A percentile compares a stretch with the other conserved stretches of the same genome.
Evolutionary conservation across 768 basidiomycete species (phyloP).

Genomic region (Leccinum variicolor): DNA sequence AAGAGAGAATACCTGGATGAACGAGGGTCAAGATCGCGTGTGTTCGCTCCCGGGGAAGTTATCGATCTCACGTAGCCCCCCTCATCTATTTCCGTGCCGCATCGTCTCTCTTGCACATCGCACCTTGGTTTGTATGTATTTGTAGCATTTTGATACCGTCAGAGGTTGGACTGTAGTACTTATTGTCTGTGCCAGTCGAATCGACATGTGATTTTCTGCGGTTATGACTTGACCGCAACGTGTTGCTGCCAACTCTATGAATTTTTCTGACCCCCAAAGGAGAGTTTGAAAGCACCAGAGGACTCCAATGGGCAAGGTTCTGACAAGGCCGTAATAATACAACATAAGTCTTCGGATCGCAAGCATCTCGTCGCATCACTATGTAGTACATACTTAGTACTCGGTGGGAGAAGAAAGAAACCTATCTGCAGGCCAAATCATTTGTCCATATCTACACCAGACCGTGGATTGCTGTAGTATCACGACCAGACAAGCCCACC

Average conservation of each 20-base stretch:
- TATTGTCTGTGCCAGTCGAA: too few species aligned
- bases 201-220: too few species aligned
- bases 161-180: too few species aligned
- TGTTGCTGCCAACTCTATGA: background rate
- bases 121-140: too few species aligned
- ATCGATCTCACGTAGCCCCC: conserved; percentile 18
- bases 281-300: background rate
- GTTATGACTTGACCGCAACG: background rate
- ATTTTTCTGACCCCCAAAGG: background rate
- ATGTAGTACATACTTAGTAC: too few species aligned
- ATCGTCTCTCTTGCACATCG: too few species aligned
- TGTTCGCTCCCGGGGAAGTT: conserved; percentile 6
- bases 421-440: background rate
- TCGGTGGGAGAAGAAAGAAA: background rate
- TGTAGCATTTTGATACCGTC: too few species aligned
- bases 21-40: background rate
- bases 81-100: too few species aligned
- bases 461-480: too few species aligned
- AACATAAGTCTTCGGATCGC: background rate
- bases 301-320: background rate
- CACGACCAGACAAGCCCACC: background rate
- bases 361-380: background rate
- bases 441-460: too few species aligned
- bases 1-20: conserved; percentile 6
- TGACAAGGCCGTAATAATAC: background rate